A percentile compares a stretch with the other conserved stretches of the same genome.
Conservation (phyloP, 1,284 basidiomycete species). For the Acaromyces ingoldii region DNA sequence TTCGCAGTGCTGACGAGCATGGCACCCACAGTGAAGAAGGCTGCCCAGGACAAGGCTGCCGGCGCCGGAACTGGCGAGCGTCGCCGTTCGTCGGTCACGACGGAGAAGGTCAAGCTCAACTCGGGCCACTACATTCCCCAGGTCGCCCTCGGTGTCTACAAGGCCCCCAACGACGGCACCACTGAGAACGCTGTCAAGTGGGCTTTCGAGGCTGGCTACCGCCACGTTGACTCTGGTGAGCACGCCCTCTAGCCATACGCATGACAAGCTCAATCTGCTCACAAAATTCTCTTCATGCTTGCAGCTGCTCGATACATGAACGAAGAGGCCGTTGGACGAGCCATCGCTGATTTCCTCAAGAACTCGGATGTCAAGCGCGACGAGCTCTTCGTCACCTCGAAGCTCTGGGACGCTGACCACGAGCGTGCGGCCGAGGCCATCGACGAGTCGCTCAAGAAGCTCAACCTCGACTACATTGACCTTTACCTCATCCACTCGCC, state of each 20-base stretch:
- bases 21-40: slow-evolving; percentile 1
- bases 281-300: too few relatives aligned
- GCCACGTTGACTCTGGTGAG: slow-evolving; percentile 48
- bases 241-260: too few relatives aligned
- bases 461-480: slow-evolving; percentile 47
- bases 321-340: slow-evolving; percentile 50
- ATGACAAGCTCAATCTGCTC: too few relatives aligned
- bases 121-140: slow-evolving; percentile 43
- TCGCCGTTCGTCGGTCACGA: slow-evolving; percentile 23
- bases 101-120: slow-evolving; percentile 47
- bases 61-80: slow-evolving; percentile 3
- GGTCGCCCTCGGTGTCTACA: slow-evolving; percentile 50
- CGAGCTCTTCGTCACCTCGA: slow-evolving; percentile 52
- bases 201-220: slow-evolving; percentile 49
- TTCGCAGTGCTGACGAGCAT: neutral
- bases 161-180: slow-evolving; percentile 49
- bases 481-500: slow-evolving; percentile 49
- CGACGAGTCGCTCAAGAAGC: slow-evolving; percentile 49
- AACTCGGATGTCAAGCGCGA: slow-evolving; percentile 42
- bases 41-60: slow-evolving; percentile 1
- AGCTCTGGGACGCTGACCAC: slow-evolving; percentile 50
- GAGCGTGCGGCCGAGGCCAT: slow-evolving; percentile 45
- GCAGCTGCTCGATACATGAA: slow-evolving; percentile 46
- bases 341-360: slow-evolving; percentile 42
- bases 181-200: slow-evolving; percentile 49